Evolutionary conservation across 805 yeast species (phyloP), one percentile per base, ranked within the genome.

Genomic region (Lipomyces japonicus): DNA sequence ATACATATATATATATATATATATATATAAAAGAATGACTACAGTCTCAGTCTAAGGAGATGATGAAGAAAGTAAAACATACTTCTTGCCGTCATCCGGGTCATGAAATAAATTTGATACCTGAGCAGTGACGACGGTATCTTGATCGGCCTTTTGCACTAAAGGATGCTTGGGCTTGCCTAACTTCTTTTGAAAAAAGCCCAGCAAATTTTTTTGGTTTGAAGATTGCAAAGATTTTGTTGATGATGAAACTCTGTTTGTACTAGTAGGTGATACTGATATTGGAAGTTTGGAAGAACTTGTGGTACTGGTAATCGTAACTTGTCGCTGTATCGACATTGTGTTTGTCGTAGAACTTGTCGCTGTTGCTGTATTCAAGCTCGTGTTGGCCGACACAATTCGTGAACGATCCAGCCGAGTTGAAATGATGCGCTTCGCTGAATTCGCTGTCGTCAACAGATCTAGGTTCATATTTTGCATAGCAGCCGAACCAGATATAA

Each of bases 401-500:
- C 37, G 10, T 6, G 10, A 14, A 6, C 16, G 10, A 34, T 34
- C 37, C 10, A 34, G 16, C 16, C 18, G 28, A 16, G 16, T 19
- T 5, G 21, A 19, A 4, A 6, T 31, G 5, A 10, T 9, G 31
- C n/a, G 28, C 19, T 9, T 25, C 14, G 41, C 18, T 37, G 30
- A 10, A 9, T 32, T 23, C 24, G 35, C 45, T 6, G 42, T 24
- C 16, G 14, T 7, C 3, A 39, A 30, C 23, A n/a, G 12, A 40
- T 35, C 22, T 16, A 25, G 21, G 22, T 38, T 40, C 24, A 41
- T 31, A 32, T 34, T 39, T 25, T 39, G 36, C 31, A 14, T 7
- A 18, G 14, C 21, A 9, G 16, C n/a, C 22, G 21, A 5, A 25
- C 44, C 50, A 4, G 50, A 25, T 25, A 46, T 26, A 46, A 46